Evolutionary conservation across 345 rosid genomes (phyloP).

Genomic region (Sisymbrium irio): DNA sequence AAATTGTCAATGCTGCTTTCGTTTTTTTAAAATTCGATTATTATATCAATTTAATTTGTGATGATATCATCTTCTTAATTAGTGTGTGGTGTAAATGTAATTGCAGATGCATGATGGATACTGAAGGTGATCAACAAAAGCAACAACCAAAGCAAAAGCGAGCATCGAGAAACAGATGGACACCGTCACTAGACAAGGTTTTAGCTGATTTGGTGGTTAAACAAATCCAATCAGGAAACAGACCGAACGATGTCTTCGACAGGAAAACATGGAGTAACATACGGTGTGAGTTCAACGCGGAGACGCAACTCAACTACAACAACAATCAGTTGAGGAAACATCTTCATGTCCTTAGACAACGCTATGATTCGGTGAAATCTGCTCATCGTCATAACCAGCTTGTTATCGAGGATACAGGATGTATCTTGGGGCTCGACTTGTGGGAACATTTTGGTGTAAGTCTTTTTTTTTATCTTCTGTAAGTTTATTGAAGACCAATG

Average conservation of each 20-base stretch:
- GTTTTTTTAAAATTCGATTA: no score
- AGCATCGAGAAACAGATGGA: constrained; percentile 68
- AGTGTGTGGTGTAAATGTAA: not conserved
- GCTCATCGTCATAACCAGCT: constrained; percentile 53
- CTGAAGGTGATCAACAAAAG: no score
- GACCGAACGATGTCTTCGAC: constrained; percentile 65
- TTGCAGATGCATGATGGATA: constrained; percentile 48
- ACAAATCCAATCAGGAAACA: constrained; percentile 67
- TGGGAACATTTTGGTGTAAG: constrained; percentile 82
- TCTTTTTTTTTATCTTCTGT: constrained; percentile 25
- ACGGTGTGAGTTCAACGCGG: constrained; percentile 60
- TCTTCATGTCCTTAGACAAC: constrained; percentile 67
- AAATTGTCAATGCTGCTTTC: no score
- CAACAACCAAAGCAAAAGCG: constrained; percentile 61
- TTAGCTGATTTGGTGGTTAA: constrained; percentile 74
- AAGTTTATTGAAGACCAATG: not conserved
- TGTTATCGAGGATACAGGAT: constrained; percentile 52
- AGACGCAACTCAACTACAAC: constrained; percentile 64
- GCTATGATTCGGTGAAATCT: constrained; percentile 57
- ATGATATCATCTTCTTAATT: no score
- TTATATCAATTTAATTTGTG: no score
- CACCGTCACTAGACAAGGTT: constrained; percentile 55
- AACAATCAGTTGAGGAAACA: constrained; percentile 82
- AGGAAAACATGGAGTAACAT: constrained; percentile 73
- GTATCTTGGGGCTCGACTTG: constrained; percentile 59